Conservation (phyloP, 2,329 filamentous ascomycete species). For the Cordyceps pruinosa region DNA sequence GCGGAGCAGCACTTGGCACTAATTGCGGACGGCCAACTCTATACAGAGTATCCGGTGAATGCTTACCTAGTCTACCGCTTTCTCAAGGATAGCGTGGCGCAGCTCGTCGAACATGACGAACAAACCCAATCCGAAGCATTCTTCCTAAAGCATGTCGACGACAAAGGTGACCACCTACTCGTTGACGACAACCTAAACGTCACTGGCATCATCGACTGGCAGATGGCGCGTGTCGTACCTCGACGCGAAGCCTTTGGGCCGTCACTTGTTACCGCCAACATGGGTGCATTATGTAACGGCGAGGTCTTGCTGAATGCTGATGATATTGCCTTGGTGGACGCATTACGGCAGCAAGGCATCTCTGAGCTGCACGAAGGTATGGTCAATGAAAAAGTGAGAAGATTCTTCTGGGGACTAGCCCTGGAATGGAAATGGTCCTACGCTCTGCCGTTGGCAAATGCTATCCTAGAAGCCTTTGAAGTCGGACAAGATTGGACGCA, state of each 20-base stretch:
- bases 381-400: constrained; percentile 16
- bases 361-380: background rate
- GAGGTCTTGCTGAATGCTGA: constrained; percentile 13
- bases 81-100: constrained; percentile 23
- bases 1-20: constrained; percentile 21
- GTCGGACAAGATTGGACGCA: constrained; percentile 9
- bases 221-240: constrained; percentile 19
- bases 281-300: constrained; percentile 13
- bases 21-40: constrained; percentile 27
- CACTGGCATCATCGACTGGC: constrained; percentile 42
- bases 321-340: constrained; percentile 13
- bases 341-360: constrained; percentile 12
- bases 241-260: constrained; percentile 15
- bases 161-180: constrained; percentile 43
- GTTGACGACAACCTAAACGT: constrained; percentile 39
- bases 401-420: constrained; percentile 19
- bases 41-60: constrained; percentile 16
- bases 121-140: background rate
- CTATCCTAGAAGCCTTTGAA: constrained; percentile 16
- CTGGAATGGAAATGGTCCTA: constrained; percentile 15
- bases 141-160: constrained; percentile 21
- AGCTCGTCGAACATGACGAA: background rate
- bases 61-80: constrained; percentile 33
- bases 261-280: constrained; percentile 15
- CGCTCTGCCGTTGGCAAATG: constrained; percentile 18